Evolutionary conservation across 2,329 filamentous ascomycete genomes (phyloP).

Genomic region (Huntiella moniliformis): DNA sequence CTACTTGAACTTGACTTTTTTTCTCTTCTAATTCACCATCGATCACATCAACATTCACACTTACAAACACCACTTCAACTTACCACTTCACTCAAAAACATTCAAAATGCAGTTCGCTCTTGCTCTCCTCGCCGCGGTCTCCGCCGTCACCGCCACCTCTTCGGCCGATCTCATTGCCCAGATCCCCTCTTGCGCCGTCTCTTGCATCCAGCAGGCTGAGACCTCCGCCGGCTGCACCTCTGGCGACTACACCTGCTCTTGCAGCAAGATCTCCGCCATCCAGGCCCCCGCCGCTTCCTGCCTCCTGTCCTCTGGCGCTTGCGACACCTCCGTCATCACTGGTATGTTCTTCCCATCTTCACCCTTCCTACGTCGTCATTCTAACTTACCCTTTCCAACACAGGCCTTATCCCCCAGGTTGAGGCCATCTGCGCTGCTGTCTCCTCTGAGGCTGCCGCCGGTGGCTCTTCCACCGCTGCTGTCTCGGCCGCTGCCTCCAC

Average conservation of each 20-base stretch:
- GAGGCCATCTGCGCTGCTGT: slow-evolving; percentile 16
- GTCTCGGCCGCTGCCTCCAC: slow-evolving; percentile 3
- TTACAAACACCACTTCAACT: neutral
- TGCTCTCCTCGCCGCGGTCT: slow-evolving; percentile 5
- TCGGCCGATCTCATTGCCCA: slow-evolving; percentile 9
- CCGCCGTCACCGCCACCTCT: slow-evolving; percentile 6
- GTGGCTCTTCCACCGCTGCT: slow-evolving; percentile 12
- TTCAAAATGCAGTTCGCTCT: slow-evolving; percentile 11
- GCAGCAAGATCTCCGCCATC: slow-evolving; percentile 6
- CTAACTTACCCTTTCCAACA: slow-evolving; percentile 9
- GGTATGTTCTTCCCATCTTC: slow-evolving; percentile 16
- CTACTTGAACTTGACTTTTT: no score
- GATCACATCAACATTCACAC: no score
- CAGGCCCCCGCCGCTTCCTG: slow-evolving; percentile 7
- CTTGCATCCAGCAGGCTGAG: slow-evolving; percentile 10
- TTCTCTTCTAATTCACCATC: no score
- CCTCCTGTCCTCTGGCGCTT: slow-evolving; percentile 14
- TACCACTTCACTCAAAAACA: neutral
- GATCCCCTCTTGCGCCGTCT: slow-evolving; percentile 11
- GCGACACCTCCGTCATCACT: slow-evolving; percentile 19
- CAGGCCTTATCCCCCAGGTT: slow-evolving; percentile 14
- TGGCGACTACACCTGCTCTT: slow-evolving; percentile 11
- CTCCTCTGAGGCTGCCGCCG: slow-evolving; percentile 11
- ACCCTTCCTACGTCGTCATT: neutral
- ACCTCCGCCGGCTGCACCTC: slow-evolving; percentile 3